phyloP scores from a whole-genome alignment of 495 filamentous ascomycete species.

The Parathielavia appendiculata region DNA sequence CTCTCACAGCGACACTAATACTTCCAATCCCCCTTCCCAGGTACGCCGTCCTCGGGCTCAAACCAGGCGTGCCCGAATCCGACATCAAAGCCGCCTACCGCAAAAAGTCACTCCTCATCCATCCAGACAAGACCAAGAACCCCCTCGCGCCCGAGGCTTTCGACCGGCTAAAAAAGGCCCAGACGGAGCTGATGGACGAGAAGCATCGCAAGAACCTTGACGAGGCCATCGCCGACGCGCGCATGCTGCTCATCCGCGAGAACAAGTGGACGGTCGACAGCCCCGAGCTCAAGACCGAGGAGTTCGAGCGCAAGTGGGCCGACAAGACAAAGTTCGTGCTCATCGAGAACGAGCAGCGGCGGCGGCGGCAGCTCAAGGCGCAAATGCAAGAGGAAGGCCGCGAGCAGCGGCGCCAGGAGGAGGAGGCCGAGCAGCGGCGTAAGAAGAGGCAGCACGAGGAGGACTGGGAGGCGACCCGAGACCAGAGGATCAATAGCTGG shows the following conservation, averaged over 20 bases:
- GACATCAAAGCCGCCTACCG: slow-evolving; percentile 94
- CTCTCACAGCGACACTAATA: neutral
- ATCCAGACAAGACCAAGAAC: slow-evolving; percentile 96
- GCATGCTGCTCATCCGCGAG: slow-evolving; percentile 88
- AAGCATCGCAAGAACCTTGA: slow-evolving; percentile 81
- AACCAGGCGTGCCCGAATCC: slow-evolving; percentile 89
- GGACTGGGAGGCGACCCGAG: slow-evolving; percentile 89
- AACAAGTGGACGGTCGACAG: slow-evolving; percentile 87
- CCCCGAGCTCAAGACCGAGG: slow-evolving; percentile 72
- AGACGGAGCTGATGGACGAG: slow-evolving; percentile 86
- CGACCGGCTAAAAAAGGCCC: slow-evolving; percentile 92
- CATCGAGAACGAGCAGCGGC: slow-evolving; percentile 83
- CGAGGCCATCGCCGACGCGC: slow-evolving; percentile 92
- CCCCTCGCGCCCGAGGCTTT: slow-evolving; percentile 90
- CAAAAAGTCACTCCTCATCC: slow-evolving; percentile 94
- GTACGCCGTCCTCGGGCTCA: slow-evolving; percentile 92
- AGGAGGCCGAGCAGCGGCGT: slow-evolving; percentile 82
- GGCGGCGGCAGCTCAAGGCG: slow-evolving; percentile 81
- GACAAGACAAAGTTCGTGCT: slow-evolving; percentile 89
- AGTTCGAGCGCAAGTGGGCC: slow-evolving; percentile 79
- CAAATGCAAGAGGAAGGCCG: slow-evolving; percentile 95
- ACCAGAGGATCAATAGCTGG: slow-evolving; percentile 91
- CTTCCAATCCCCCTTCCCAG: slow-evolving; percentile 32
- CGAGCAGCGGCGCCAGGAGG: slow-evolving; percentile 79
- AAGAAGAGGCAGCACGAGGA: slow-evolving; percentile 87